A percentile compares a stretch with the other conserved stretches of the same genome.
phyloP scores from a whole-genome alignment of 768 basidiomycete genomes.

The Solioccasus polychromus region DNA sequence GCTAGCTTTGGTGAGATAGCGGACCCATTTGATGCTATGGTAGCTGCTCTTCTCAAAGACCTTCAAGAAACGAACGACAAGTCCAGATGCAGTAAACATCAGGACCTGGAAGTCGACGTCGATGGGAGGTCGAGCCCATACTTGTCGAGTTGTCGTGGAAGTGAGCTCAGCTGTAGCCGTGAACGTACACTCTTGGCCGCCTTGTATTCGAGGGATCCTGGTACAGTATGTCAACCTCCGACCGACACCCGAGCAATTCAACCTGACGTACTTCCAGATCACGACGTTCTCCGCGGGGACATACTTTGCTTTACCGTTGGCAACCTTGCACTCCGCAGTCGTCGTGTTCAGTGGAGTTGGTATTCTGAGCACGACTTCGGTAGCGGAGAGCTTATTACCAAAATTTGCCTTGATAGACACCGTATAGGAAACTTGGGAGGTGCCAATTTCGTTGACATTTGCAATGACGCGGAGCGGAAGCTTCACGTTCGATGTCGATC shows the following conservation, averaged over 20 bases:
- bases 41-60: conserved; percentile 97
- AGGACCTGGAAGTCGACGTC: conserved; percentile 98
- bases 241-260: background rate
- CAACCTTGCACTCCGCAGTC: conserved; percentile 86
- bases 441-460: conserved; percentile 91
- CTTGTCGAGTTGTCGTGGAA: conserved; percentile 86
- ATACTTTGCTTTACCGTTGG: conserved; percentile 94
- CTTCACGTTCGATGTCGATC: conserved; percentile 94
- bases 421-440: conserved; percentile 86
- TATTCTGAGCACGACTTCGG: conserved; percentile 88
- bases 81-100: conserved; percentile 96
- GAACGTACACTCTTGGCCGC: conserved; percentile 86
- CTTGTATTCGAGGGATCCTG: conserved; percentile 90
- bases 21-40: conserved; percentile 93
- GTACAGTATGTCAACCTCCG: conserved; percentile 2
- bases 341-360: conserved; percentile 97
- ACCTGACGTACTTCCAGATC: conserved; percentile 86
- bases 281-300: conserved; percentile 94
- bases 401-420: conserved; percentile 88
- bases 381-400: conserved; percentile 88
- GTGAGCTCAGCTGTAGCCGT: conserved; percentile 81
- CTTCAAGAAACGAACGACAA: conserved; percentile 95
- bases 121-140: conserved; percentile 98
- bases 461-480: conserved; percentile 87
- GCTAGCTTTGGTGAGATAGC: conserved; percentile 91